Evolutionary conservation across 768 basidiomycete genomes (phyloP).

Genomic region (Mycena epipterygia): DNA sequence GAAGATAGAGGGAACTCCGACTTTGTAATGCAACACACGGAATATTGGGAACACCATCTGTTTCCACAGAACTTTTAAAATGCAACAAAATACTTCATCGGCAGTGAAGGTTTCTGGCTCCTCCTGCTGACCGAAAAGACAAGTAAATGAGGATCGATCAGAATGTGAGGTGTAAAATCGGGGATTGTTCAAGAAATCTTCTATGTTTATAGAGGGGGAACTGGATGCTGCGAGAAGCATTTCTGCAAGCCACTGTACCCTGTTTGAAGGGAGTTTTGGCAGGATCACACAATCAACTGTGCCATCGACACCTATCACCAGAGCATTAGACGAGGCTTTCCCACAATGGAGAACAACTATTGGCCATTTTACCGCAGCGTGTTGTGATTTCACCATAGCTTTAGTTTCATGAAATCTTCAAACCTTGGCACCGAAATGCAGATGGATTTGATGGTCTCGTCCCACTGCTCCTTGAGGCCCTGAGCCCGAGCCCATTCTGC

Average conservation of each 20-base stretch:
- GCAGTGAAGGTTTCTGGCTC: background rate
- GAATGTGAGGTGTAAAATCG: too few species aligned
- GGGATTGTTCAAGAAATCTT: too few species aligned
- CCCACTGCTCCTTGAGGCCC: constrained; percentile 36
- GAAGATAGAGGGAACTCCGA: background rate
- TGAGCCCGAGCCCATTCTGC: constrained; percentile 29
- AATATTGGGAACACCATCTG: background rate
- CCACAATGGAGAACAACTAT: constrained; percentile 22
- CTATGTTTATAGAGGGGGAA: too few species aligned
- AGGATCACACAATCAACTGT: background rate
- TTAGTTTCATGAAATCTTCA: constrained; percentile 38
- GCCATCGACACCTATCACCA: background rate
- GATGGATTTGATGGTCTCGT: constrained; percentile 28
- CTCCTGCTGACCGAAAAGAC: background rate
- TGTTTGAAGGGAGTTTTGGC: background rate
- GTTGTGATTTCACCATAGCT: background rate
- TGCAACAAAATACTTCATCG: background rate
- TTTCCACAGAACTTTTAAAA: background rate
- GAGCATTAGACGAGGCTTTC: constrained; percentile 12
- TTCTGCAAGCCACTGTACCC: too few species aligned
- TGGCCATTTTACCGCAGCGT: constrained; percentile 1
- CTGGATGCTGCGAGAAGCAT: too few species aligned
- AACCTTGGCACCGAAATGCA: constrained; percentile 34
- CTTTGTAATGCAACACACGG: background rate
- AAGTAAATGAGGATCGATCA: too few species aligned